These are phyloP conservation scores for Neoboletus subvelutipes DNA, from an alignment of 768 basidiomycete genomes.

Conservation along the genomic window DNA sequence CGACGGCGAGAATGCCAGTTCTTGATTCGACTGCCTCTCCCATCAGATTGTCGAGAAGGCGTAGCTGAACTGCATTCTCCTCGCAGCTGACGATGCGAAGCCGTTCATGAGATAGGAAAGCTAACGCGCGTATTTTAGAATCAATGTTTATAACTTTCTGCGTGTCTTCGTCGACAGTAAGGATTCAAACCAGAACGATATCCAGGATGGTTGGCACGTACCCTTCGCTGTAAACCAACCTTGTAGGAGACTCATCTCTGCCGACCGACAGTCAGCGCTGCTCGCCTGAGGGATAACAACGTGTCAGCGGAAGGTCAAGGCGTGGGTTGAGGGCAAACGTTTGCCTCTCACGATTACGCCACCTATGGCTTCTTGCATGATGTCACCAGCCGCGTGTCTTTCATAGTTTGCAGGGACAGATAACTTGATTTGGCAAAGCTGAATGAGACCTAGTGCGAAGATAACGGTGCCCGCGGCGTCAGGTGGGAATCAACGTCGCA, in stretches of 20 bases:
- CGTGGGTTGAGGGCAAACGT: background rate
- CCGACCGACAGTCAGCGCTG: background rate
- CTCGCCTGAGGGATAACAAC: background rate
- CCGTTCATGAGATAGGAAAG: constrained; percentile 5
- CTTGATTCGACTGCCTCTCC: constrained; percentile 10
- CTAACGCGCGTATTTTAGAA: constrained; percentile 12
- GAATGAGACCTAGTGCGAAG: background rate
- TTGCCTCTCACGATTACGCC: background rate
- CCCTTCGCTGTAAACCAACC: background rate
- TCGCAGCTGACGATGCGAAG: constrained; percentile 12
- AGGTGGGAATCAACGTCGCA: too few relatives aligned
- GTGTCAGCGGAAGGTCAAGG: background rate
- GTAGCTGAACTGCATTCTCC: constrained; percentile 9
- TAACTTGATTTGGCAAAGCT: background rate
- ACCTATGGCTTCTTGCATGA: background rate
- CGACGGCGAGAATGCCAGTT: constrained; percentile 5
- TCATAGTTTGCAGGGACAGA: background rate
- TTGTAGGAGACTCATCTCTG: constrained; percentile 3
- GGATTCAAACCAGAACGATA: background rate
- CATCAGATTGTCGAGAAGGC: constrained; percentile 6
- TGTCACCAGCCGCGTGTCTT: background rate
- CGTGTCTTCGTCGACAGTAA: background rate
- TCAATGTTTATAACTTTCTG: constrained; percentile 1
- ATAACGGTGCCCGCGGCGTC: background rate
- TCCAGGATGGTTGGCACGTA: background rate